Evolutionary conservation across 805 yeast species (phyloP).

Genomic region (Vanderwaltozyma tropicalis): DNA sequence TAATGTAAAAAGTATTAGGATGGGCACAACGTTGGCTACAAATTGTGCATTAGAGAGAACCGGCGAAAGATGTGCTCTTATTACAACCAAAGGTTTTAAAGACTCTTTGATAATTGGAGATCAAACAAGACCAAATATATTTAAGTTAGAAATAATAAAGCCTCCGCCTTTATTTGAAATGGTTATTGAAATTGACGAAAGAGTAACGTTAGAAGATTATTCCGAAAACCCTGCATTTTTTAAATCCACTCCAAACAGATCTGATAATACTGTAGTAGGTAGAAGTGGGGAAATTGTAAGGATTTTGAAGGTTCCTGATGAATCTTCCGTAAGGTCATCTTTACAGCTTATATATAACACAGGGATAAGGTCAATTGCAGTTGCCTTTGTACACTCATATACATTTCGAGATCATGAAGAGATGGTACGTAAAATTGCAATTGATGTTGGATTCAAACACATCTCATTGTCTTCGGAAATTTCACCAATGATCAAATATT

Average conservation of each 20-base stretch:
- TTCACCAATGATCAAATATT: slow-evolving; percentile 70
- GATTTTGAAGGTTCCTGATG: slow-evolving; percentile 43
- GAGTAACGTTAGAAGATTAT: slow-evolving; percentile 76
- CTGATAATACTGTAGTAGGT: slow-evolving; percentile 38
- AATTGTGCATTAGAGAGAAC: slow-evolving; percentile 88
- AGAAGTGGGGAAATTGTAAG: slow-evolving; percentile 59
- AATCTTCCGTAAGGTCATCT: slow-evolving; percentile 31
- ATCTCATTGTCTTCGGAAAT: slow-evolving; percentile 58
- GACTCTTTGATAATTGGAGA: slow-evolving; percentile 80
- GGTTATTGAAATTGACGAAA: slow-evolving; percentile 80
- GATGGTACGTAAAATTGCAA: slow-evolving; percentile 48
- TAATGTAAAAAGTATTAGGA: slow-evolving; percentile 55
- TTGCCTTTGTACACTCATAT: slow-evolving; percentile 63
- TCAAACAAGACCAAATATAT: slow-evolving; percentile 84
- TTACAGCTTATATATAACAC: slow-evolving; percentile 38
- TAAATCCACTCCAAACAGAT: slow-evolving; percentile 15
- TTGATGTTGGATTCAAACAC: slow-evolving; percentile 54
- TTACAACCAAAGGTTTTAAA: slow-evolving; percentile 81
- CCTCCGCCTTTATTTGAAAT: slow-evolving; percentile 61
- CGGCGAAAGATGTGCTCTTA: slow-evolving; percentile 77
- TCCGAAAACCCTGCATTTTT: slow-evolving; percentile 53
- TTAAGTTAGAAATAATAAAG: slow-evolving; percentile 67
- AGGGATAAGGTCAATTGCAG: slow-evolving; percentile 62
- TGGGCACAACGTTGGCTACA: slow-evolving; percentile 96
- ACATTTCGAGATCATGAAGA: slow-evolving; percentile 63